Evolutionary conservation across 148 eudicot species (phyloP).

Genomic region (Rhododendron simsii): DNA sequence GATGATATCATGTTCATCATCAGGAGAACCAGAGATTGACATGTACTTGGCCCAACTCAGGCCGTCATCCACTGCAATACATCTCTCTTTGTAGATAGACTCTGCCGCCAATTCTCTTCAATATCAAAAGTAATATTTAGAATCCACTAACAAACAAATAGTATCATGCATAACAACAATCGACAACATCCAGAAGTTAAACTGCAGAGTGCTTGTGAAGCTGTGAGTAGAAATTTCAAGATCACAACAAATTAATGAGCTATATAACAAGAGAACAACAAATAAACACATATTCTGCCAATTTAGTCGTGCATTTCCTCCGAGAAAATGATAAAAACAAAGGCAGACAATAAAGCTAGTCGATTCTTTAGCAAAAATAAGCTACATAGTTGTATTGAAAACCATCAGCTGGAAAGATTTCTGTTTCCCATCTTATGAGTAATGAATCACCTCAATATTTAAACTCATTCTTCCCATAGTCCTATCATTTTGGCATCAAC

Average conservation of each 20-base stretch:
- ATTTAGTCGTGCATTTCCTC: background rate
- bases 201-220: background rate
- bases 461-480: background rate
- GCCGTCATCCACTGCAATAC: slow-evolving; percentile 81
- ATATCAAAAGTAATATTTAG: slow-evolving; percentile 18
- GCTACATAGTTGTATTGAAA: background rate
- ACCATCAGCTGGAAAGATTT: background rate
- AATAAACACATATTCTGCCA: background rate
- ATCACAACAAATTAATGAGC: background rate
- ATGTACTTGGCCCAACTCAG: slow-evolving; percentile 93
- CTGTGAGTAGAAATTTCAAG: background rate
- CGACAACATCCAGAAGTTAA: background rate
- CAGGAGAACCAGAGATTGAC: slow-evolving; percentile 87
- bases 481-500: background rate
- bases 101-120: slow-evolving; percentile 86
- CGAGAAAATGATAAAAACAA: background rate
- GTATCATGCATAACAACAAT: background rate
- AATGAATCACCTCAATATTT: background rate
- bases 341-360: background rate
- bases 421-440: background rate
- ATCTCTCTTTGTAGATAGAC: slow-evolving; percentile 87
- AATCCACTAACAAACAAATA: background rate
- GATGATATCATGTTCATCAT: slow-evolving; percentile 88
- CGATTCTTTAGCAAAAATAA: background rate
- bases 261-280: background rate